Evolutionary conservation across 2,329 filamentous ascomycete species (phyloP).

Genomic region (Fonsecaea pedrosoi): DNA sequence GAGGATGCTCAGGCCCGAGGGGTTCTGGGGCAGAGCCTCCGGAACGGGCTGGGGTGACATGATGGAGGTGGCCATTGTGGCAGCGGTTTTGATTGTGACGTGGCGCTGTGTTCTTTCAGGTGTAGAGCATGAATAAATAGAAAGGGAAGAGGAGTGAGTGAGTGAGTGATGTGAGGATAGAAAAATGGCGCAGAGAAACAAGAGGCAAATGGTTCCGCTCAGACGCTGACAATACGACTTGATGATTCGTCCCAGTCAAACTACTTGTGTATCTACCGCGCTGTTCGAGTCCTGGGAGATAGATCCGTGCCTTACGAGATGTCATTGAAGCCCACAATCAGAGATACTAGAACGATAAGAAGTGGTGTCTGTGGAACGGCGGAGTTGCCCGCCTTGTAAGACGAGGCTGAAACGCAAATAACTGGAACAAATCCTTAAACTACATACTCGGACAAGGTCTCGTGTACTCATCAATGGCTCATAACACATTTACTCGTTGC

Average conservation of each 20-base stretch:
- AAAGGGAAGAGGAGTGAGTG: neutral
- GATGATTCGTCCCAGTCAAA: too few relatives aligned
- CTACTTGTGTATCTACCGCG: too few relatives aligned
- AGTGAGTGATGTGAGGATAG: neutral
- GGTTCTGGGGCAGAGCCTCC: conserved; percentile 13
- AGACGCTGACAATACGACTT: too few relatives aligned
- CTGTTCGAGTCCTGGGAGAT: neutral
- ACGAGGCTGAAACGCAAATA: neutral
- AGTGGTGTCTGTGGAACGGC: neutral
- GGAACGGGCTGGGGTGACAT: conserved; percentile 26
- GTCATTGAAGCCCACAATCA: neutral
- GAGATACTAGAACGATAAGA: neutral
- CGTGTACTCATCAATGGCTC: conserved; percentile 26
- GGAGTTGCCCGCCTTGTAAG: neutral
- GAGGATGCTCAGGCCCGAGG: conserved; percentile 24
- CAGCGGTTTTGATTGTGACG: conserved; percentile 11
- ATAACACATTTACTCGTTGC: conserved; percentile 34
- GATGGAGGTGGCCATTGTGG: conserved; percentile 23
- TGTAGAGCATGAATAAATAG: neutral
- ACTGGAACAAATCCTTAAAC: too few relatives aligned
- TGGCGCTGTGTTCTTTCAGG: neutral
- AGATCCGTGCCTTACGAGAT: neutral
- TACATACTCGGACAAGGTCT: neutral
- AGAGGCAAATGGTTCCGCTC: too few relatives aligned
- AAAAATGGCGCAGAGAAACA: too few relatives aligned